phyloP scores from a whole-genome alignment of 176 grass and related monocot genomes.

The Oryza punctata region DNA sequence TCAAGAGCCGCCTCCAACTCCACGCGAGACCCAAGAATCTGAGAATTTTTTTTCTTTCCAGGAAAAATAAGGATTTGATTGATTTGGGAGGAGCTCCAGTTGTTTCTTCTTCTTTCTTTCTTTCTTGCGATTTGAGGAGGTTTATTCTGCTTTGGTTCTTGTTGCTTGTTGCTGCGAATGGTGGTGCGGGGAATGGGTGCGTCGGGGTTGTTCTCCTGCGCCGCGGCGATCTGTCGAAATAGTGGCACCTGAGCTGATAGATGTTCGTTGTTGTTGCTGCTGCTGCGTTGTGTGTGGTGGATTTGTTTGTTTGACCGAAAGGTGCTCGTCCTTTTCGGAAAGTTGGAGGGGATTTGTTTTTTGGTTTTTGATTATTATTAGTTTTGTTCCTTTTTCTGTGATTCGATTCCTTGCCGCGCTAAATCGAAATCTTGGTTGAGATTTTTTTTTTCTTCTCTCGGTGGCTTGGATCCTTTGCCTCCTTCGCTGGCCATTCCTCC shows the following conservation, averaged over 20 bases:
- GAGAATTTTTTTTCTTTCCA: not conserved
- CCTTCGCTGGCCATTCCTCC: conserved; percentile 26
- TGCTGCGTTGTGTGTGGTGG: not conserved
- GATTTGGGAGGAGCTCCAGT: not conserved
- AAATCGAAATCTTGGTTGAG: conserved; percentile 41
- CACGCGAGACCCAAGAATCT: conserved; percentile 29
- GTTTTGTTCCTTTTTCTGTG: not conserved
- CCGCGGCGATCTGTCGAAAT: conserved; percentile 18
- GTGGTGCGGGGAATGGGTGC: not conserved
- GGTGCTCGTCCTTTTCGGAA: conserved; percentile 18
- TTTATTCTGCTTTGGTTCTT: not conserved
- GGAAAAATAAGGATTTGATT: not conserved
- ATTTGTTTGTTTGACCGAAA: conserved; percentile 48
- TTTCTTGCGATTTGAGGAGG: not conserved
- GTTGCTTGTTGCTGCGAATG: not conserved
- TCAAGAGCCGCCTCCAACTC: not conserved
- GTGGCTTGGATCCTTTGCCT: conserved; percentile 40
- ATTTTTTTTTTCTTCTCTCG: not conserved
- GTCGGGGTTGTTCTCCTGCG: not conserved
- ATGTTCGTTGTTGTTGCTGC: not conserved
- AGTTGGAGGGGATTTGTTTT: conserved; percentile 11
- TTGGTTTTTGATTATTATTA: conserved; percentile 1
- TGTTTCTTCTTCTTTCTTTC: not conserved
- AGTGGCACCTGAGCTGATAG: conserved; percentile 31
- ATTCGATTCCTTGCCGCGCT: conserved; percentile 60